Base-by-base conservation (phyloP, 805 yeast species). In the Pichia paraexigua region DNA sequence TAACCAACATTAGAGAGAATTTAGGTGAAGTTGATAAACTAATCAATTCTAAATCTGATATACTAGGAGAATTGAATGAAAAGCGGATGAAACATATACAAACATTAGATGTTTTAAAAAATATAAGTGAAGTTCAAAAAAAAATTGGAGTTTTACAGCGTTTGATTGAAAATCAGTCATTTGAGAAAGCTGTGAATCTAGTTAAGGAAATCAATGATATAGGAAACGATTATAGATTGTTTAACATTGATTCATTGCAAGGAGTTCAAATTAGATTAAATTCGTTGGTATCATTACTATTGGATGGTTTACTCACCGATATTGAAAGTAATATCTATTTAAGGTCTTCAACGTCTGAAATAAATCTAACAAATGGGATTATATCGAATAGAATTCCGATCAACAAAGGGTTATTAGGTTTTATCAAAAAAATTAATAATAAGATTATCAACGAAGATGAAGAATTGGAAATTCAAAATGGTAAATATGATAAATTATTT, bases 251-350 rank as follows among this genome's bases (percentile, higher is more conserved):
- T 1, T 79, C 84, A 0, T 69, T 85, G 64, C 61, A 63, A 15
- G 70, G 78, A 15, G 66, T 80, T 7, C 78, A 75, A 51, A 74
- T 69, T 43, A 78, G 78, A 55, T 68, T 85, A 18, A 78, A 79
- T 47, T 61, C 70, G 3, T 90, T 83, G 56, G 74, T 78, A 17
- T 79, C 78, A 52, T 75, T 77, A 42, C 69, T 91, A 28, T 83
- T 85, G 60, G 89, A 83, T 45, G 78, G 79, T 55, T 71, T 91
- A 20, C 71, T 87, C n/a, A 95, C 87, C 55, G 96, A 90, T 60
- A 68, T 89, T 42, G 82, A 80, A 53, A 76, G 74, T 45, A 83
- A 87, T n/a, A 51, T 65, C 20, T 66, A 66, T 46, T 50, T 59
- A 30, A 64, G 62, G 56, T 40, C 49, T 22, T 41, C 27, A 41